phyloP scores from a whole-genome alignment of 495 filamentous ascomycete genomes.

The Xylaria cubensis region DNA sequence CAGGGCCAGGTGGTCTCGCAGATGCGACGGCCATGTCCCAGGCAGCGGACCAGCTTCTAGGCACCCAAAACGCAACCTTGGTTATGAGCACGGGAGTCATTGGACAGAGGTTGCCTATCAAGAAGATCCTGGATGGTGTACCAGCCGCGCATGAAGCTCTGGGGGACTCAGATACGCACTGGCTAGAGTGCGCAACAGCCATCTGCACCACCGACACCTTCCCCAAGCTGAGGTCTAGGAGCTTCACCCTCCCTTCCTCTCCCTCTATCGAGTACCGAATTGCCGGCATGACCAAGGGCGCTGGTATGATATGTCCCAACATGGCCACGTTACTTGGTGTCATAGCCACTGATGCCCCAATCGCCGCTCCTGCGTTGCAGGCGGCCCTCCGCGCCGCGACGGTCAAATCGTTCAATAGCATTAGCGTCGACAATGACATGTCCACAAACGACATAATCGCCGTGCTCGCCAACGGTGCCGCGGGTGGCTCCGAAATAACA shows the following conservation, averaged over 20 bases:
- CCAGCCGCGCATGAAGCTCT: slow-evolving; percentile 74
- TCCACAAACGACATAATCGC: slow-evolving; percentile 97
- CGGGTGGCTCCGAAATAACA: slow-evolving; percentile 71
- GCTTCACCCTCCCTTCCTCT: slow-evolving; percentile 85
- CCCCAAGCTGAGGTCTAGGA: slow-evolving; percentile 88
- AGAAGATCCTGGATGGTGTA: slow-evolving; percentile 84
- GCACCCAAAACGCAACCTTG: slow-evolving; percentile 71
- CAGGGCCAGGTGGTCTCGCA: slow-evolving; percentile 87
- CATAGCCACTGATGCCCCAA: slow-evolving; percentile 89
- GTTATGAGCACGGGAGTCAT: slow-evolving; percentile 99
- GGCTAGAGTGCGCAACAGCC: slow-evolving; percentile 84
- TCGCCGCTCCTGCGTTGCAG: slow-evolving; percentile 71
- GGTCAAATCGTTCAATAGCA: slow-evolving; percentile 91
- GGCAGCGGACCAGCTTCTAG: slow-evolving; percentile 74
- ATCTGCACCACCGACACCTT: slow-evolving; percentile 99
- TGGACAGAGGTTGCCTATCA: slow-evolving; percentile 91
- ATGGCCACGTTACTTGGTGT: slow-evolving; percentile 97
- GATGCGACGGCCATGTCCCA: slow-evolving; percentile 85
- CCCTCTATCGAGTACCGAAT: slow-evolving; percentile 78
- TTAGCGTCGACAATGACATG: slow-evolving; percentile 95
- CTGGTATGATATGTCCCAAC: slow-evolving; percentile 99
- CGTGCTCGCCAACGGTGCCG: slow-evolving; percentile 92
- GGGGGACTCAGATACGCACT: slow-evolving; percentile 78
- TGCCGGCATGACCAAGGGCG: slow-evolving; percentile 96
- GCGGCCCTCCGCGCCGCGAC: slow-evolving; percentile 75